Evolutionary conservation across 805 yeast genomes (phyloP), one percentile per base, ranked within the genome.

Genomic region (Yamadazyma phyllophila): DNA sequence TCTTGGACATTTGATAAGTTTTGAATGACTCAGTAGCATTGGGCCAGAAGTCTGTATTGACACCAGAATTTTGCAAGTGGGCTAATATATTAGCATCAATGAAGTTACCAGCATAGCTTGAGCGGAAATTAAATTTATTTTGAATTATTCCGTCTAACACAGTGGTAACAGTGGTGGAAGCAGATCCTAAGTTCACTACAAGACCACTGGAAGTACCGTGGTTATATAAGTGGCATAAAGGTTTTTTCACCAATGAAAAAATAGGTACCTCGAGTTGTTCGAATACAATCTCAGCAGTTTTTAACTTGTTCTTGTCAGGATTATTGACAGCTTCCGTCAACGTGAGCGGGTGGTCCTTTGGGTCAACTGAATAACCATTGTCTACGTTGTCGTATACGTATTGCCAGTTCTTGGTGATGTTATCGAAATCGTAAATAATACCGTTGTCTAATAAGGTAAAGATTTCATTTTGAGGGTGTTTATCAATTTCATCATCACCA

Each of bases 61-160:
- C 45, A n/a, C 55, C 53, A 2, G 45, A 41, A 12, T 53, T 46
- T 69, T 64, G 50, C 74, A 73, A 55, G 67, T 57, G 78, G 41
- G 78, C 70, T 52, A 77, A 63, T 2, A 82, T 69, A 64, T 86
- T 88, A 42, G 80, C 72, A 61, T 84, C 86, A 45, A 87, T 62
- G 61, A 85, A 91, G 61, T 90, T 92, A 8, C 97, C 98, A 3
- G 91, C 97, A 60, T 77, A 86, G 55, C 80, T 81, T 12, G 88
- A 78, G 61, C 80, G 85, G 49, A 77, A 69, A 4, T 81, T 74
- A 39, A 88, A 85, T 59, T 83, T 85, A 51, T 74, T 67, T 43
- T 85, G 76, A 42, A 88, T 77, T 12, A 78, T 76, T 32, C 96
- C 96, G 56, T 86, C 90, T 50, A 80, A 66, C 14, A 88, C 77